Base-by-base conservation (phyloP, 495 filamentous ascomycete genomes). In the Margaritispora aquatica region DNA sequence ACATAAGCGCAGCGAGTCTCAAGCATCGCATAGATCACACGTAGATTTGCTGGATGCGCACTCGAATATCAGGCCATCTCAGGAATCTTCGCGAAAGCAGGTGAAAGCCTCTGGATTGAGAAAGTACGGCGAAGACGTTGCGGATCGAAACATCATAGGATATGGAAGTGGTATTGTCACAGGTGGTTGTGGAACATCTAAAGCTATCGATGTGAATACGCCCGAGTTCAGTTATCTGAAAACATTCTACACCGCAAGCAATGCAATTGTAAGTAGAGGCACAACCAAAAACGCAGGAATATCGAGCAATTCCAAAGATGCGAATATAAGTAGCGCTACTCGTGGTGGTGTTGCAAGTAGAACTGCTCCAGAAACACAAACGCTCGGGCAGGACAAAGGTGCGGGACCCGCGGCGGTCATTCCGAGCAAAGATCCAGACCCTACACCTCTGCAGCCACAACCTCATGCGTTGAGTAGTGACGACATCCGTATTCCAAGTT, bases 71-170 rank as follows among this genome's bases (percentile, higher is more conserved):
- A 73, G 67, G 21, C 52, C 48, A 1, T 73, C 76, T 4, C 65
- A 66, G 67, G 55, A 70, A 64, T n/a, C 34, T 10, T 57, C 59
- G 15, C n/a, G 22, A 22, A 26, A 55, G 17, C 70, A 77, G 47
- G 66, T 77, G 9, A 69, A 75, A 51, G 76, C 78, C 9, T 64
- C 75, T 13, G 78, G 79, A 0, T 65, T 70, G 1, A 72, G 71
- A 52, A 75, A 77, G 51, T 81, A 79, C 55, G 78, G 75, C 31
- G 78, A 83, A 63, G 80, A 82, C 63, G 79, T 83, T 0, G 80
- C 80, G 4, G 79, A 81, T 46, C 69, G 80, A 23, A 83, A 83
- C 55, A 72, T 80, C 48, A 67, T 56, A 8, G 24, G 11, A 2
- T 59, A 55, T 54, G 58, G 58, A 51, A 44, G 38, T 17, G 29